Evolutionary conservation across 306 rosid genomes (phyloP), one percentile per base, ranked within the genome.

Genomic region (Castanopsis chinensis): DNA sequence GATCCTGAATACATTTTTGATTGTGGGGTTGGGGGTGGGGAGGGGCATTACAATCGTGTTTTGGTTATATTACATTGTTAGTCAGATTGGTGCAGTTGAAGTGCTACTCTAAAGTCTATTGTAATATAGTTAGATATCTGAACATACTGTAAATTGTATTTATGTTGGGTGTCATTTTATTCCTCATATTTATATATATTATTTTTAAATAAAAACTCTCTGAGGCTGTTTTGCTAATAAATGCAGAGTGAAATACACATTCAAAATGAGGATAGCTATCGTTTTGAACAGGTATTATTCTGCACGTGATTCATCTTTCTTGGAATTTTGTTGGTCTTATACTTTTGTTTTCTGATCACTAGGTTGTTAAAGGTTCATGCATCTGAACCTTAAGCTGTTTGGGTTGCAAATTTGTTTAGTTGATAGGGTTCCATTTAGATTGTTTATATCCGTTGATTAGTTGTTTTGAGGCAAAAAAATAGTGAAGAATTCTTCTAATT

Each of bases 181-280:
- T 41, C 45, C 12, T 41, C 45, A 35, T 35, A 6, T 35, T 5
- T 33, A 33, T 33, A 33, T 33, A 33, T 41, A 8, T 41, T 41
- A 8, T 41, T 41, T 41, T 41, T 41, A 41, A 41, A 41, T 41
- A 41, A 41, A 49, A 49, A 49, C 71, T 67, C 71, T 67, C 72
- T 77, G 41, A 12, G 61, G 53, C 27, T 75, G 80, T 78, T 83
- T 25, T 74, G 70, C 57, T 76, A 43, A 78, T 67, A 78, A 60
- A 76, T 87, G 90, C 94, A 94, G 99, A 84, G 56, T 72, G 99
- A 94, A 89, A 94, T 94, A 83, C 91, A 51, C 55, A 90, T 79
- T 51, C 99, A 94, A 85, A 94, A 94, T 78, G 85, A 74, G 80
- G 97, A 92, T 69, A 45, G 83, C 49, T 94, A 92, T 83, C 99